Conservation (phyloP, 2,329 filamentous ascomycete genomes). For the Microsporum ferrugineum region DNA sequence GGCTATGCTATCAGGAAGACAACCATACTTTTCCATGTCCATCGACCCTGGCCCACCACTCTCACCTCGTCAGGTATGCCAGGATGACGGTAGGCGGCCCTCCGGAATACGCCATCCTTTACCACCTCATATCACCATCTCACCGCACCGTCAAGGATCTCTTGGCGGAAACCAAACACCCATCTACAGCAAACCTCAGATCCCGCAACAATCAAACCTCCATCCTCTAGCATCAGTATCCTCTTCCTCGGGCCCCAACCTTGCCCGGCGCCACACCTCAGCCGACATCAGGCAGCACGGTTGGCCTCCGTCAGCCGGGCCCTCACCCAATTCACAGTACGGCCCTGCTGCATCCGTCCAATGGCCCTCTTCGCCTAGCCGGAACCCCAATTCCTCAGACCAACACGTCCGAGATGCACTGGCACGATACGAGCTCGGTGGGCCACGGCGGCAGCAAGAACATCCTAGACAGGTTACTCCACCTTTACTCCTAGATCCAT, state of each 20-base stretch:
- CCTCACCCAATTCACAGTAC: constrained; percentile 49
- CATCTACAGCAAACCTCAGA: constrained; percentile 53
- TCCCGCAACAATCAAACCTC: constrained; percentile 47
- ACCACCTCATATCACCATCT: constrained; percentile 68
- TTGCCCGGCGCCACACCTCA: constrained; percentile 79
- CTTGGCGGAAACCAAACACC: constrained; percentile 65
- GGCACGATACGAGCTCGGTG: constrained; percentile 54
- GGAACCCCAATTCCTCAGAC: constrained; percentile 42
- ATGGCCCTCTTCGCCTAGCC: constrained; percentile 57
- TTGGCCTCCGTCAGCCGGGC: constrained; percentile 44
- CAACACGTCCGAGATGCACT: constrained; percentile 53
- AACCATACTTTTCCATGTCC: constrained; percentile 51
- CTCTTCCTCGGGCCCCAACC: constrained; percentile 50
- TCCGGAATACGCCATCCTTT: constrained; percentile 64
- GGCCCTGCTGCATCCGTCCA: constrained; percentile 50
- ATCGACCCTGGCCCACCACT: constrained; percentile 59
- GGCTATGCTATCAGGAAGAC: constrained; percentile 50
- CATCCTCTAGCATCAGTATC: constrained; percentile 47
- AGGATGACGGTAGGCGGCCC: constrained; percentile 67
- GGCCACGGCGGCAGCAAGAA: constrained; percentile 37
- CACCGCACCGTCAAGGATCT: constrained; percentile 74
- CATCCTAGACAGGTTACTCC: constrained; percentile 45
- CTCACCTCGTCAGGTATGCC: constrained; percentile 75
- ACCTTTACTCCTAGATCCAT: constrained; percentile 37
- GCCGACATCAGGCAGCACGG: constrained; percentile 88